Evolutionary conservation across 495 filamentous ascomycete genomes (phyloP).

Genomic region (Xylaria telfairii): DNA sequence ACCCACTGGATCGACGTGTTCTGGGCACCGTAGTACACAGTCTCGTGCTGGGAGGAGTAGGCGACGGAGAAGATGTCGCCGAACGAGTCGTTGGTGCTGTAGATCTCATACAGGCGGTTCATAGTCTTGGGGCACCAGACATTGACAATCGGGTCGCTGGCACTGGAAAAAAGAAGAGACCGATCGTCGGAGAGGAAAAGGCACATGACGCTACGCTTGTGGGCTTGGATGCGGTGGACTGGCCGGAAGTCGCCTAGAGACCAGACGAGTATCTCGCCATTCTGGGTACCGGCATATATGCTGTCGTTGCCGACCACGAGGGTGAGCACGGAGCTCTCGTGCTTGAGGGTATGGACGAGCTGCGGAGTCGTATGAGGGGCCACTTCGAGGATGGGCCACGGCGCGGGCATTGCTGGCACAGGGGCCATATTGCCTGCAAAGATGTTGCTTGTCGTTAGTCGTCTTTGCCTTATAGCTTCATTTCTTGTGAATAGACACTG

Average conservation of each 20-base stretch:
- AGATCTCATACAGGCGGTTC: conserved; percentile 78
- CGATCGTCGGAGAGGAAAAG: conserved; percentile 78
- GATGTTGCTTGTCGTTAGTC: background rate
- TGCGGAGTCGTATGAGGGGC: conserved; percentile 55
- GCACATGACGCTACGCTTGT: conserved; percentile 87
- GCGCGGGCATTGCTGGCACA: conserved; percentile 25
- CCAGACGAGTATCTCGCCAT: conserved; percentile 91
- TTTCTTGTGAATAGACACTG: background rate
- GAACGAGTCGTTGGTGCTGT: conserved; percentile 85
- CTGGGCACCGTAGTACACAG: conserved; percentile 89
- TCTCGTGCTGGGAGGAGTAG: conserved; percentile 78
- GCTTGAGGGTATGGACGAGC: conserved; percentile 71
- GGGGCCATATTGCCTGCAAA: conserved; percentile 22
- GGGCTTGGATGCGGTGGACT: conserved; percentile 76
- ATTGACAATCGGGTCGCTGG: conserved; percentile 91
- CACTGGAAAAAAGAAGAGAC: conserved; percentile 85
- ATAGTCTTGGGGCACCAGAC: conserved; percentile 63
- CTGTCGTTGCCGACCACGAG: conserved; percentile 66
- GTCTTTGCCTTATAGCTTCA: background rate
- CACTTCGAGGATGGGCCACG: conserved; percentile 41
- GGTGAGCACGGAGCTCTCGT: conserved; percentile 74
- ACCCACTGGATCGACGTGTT: conserved; percentile 88
- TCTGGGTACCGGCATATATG: conserved; percentile 90
- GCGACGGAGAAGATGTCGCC: conserved; percentile 94
- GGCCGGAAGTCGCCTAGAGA: conserved; percentile 84